Conservation (phyloP, 305 asterid species). For the Stenogyne calaminthoides region DNA sequence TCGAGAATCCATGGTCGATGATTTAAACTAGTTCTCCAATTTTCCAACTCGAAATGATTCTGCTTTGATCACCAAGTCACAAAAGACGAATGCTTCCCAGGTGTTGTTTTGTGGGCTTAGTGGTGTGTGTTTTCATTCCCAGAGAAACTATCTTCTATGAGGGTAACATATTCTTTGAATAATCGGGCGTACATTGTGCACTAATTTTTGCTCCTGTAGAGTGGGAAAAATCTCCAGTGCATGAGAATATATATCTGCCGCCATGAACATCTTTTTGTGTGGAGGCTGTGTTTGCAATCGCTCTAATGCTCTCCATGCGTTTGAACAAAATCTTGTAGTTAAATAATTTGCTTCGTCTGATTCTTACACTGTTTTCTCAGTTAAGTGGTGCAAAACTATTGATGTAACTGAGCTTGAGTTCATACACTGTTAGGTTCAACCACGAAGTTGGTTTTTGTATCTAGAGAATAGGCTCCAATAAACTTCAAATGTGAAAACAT, state of each 20-base stretch:
- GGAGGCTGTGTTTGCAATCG: not conserved
- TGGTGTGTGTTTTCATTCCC: conserved; percentile 26
- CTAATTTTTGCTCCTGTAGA: conserved; percentile 34
- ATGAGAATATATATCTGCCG: conserved; percentile 16
- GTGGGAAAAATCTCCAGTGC: conserved; percentile 29
- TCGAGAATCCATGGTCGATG: conserved; percentile 89
- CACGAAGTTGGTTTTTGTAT: not conserved
- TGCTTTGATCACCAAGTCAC: conserved; percentile 24
- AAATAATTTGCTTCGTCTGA: not conserved
- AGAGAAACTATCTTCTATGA: not conserved
- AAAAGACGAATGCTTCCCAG: conserved; percentile 21
- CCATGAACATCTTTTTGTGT: not conserved
- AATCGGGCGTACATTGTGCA: conserved; percentile 30
- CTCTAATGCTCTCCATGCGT: not conserved
- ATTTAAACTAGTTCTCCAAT: conserved; percentile 40
- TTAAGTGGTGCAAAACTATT: not conserved
- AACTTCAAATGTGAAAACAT: not conserved
- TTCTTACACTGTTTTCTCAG: not conserved
- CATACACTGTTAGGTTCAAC: not conserved
- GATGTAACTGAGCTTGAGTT: not conserved
- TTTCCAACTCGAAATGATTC: conserved; percentile 1
- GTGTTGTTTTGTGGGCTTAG: conserved; percentile 18
- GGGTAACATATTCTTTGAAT: conserved; percentile 34
- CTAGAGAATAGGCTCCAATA: not conserved
- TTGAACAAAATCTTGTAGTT: not conserved